Conservation (phyloP, 257 asterid genomes). For the Scutellaria barbata region DNA sequence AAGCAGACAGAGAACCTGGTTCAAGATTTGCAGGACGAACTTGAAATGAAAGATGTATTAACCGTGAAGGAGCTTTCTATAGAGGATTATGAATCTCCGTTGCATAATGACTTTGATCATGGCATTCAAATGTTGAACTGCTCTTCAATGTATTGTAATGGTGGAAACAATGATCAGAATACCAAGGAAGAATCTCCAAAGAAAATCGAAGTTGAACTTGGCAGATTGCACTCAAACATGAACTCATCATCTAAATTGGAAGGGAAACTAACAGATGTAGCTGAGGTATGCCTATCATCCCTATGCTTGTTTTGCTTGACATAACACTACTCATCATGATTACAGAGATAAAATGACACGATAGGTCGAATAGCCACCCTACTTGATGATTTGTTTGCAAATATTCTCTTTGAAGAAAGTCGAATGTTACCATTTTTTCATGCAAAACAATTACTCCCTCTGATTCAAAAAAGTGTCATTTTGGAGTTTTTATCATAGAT, state of each 20-base stretch:
- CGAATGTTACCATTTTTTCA: too few species aligned
- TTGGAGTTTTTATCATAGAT: too few species aligned
- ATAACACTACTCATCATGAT: neutral
- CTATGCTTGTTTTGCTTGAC: neutral
- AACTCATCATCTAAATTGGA: conserved; percentile 48
- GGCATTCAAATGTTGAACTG: conserved; percentile 36
- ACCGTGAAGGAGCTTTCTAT: conserved; percentile 68
- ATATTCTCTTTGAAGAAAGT: neutral
- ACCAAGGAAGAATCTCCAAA: conserved; percentile 58
- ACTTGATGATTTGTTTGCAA: neutral
- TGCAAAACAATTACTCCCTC: too few species aligned
- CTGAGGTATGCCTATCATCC: conserved; percentile 52
- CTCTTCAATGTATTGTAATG: conserved; percentile 15
- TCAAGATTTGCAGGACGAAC: conserved; percentile 83
- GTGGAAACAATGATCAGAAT: conserved; percentile 38
- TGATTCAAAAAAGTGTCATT: too few species aligned
- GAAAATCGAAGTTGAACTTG: conserved; percentile 79
- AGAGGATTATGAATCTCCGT: conserved; percentile 55
- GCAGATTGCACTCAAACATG: conserved; percentile 64
- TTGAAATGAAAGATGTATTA: conserved; percentile 75
- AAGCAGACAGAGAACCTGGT: conserved; percentile 64
- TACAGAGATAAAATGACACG: too few species aligned
- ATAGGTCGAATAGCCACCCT: neutral
- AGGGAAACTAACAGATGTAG: conserved; percentile 43
- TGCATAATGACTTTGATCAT: conserved; percentile 39